phyloP scores from a whole-genome alignment of 129 eudicot genomes.

The Flaveria trinervia region DNA sequence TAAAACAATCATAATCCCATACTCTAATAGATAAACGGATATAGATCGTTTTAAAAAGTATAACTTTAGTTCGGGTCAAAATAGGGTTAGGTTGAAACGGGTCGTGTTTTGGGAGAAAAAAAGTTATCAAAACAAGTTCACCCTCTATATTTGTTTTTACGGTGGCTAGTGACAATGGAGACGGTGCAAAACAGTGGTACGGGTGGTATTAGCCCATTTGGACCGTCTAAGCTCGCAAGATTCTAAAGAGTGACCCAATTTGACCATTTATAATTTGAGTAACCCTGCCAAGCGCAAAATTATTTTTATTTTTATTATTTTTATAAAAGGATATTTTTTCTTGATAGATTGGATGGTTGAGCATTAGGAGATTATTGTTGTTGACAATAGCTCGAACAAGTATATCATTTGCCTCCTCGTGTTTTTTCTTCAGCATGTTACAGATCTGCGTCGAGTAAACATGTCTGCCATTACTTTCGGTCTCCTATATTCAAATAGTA shows the following conservation, averaged over 20 bases:
- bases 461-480: not conserved
- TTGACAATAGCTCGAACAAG: slow-evolving; percentile 81
- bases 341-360: slow-evolving; percentile 70
- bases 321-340: slow-evolving; percentile 76
- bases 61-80: not conserved
- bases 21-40: not conserved
- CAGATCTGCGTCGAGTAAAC: slow-evolving; percentile 60
- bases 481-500: not conserved
- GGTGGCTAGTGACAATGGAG: not conserved
- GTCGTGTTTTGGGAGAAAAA: not conserved
- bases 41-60: not conserved
- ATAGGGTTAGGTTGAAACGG: not conserved
- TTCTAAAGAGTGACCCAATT: not conserved
- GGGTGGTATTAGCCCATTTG: not conserved
- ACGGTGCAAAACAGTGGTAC: not conserved
- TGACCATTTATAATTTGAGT: not conserved
- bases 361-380: slow-evolving; percentile 79
- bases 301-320: not conserved
- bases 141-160: not conserved
- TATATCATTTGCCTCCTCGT: slow-evolving; percentile 89
- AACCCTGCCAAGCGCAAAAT: not conserved
- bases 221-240: not conserved
- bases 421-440: slow-evolving; percentile 81
- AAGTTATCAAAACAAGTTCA: not conserved
- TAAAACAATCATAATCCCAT: slow-evolving; percentile 8